phyloP scores from a whole-genome alignment of 345 rosid genomes.

The Trapa incisa region DNA sequence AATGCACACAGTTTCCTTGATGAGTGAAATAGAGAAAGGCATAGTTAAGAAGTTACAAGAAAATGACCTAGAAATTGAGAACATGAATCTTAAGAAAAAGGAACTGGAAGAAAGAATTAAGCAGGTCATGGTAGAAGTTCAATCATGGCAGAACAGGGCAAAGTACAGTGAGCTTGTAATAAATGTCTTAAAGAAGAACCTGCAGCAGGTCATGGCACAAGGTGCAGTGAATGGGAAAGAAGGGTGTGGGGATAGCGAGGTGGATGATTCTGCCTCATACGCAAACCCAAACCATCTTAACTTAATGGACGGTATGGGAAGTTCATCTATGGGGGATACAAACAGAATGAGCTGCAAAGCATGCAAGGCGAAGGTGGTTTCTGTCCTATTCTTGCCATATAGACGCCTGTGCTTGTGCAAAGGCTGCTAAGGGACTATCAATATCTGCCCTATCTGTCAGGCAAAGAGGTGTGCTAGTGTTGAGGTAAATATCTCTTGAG shows the following conservation, averaged over 20 bases:
- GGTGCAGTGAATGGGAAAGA: slow-evolving; percentile 37
- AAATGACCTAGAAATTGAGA: slow-evolving; percentile 51
- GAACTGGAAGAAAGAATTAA: slow-evolving; percentile 53
- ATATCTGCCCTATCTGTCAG: slow-evolving; percentile 49
- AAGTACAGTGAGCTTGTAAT: slow-evolving; percentile 58
- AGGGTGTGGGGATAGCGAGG: slow-evolving; percentile 69
- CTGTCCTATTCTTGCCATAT: slow-evolving; percentile 50
- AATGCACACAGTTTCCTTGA: slow-evolving; percentile 40
- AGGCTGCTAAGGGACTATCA: slow-evolving; percentile 41
- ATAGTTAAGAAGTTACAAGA: slow-evolving; percentile 42
- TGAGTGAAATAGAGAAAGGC: slow-evolving; percentile 44
- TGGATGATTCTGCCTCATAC: slow-evolving; percentile 50
- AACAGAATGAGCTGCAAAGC: slow-evolving; percentile 33
- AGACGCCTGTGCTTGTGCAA: slow-evolving; percentile 61
- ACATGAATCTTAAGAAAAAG: slow-evolving; percentile 42
- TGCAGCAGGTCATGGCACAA: slow-evolving; percentile 51
- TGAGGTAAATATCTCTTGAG: slow-evolving; percentile 32
- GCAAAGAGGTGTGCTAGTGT: slow-evolving; percentile 36
- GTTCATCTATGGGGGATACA: slow-evolving; percentile 9
- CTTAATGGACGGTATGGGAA: slow-evolving; percentile 18
- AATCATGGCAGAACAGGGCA: slow-evolving; percentile 58
- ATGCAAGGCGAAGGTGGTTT: slow-evolving; percentile 41
- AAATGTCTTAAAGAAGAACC: slow-evolving; percentile 44
- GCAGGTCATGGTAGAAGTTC: slow-evolving; percentile 42
- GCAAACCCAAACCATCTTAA: slow-evolving; percentile 19